Percentiles rank a stretch among this genome's conserved stretches.
Conservation (phyloP, 2,329 filamentous ascomycete species). For the Whalleya microplaca region DNA sequence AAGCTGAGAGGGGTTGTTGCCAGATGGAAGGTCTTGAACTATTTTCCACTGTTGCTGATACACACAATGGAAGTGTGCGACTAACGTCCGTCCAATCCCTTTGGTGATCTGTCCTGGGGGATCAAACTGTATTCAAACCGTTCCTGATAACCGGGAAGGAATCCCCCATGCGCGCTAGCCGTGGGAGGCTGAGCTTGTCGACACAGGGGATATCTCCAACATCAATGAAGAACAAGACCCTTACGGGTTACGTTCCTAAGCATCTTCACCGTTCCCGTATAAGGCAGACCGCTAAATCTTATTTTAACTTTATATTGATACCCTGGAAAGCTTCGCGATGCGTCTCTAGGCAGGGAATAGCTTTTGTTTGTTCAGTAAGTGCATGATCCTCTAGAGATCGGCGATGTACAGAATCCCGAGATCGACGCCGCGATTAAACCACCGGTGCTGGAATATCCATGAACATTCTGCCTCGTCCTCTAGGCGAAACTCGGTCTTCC, state of each 20-base stretch:
- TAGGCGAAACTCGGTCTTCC: neutral
- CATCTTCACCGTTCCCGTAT: too few species aligned
- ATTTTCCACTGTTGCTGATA: neutral
- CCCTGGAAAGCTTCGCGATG: constrained; percentile 1
- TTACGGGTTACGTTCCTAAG: too few species aligned
- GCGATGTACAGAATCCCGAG: constrained; percentile 2
- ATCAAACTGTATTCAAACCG: neutral
- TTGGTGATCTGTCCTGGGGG: neutral
- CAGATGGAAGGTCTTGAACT: neutral
- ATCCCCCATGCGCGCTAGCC: neutral
- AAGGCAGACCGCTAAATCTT: too few species aligned
- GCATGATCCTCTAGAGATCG: neutral
- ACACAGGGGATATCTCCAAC: neutral
- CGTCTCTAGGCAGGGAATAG: constrained; percentile 1
- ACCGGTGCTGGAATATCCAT: neutral
- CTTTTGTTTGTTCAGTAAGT: constrained; percentile 7
- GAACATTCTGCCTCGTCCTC: neutral
- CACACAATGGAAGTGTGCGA: neutral
- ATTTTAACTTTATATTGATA: neutral
- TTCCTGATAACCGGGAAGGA: constrained; percentile 2
- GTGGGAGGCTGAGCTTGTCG: neutral
- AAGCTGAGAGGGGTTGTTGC: neutral
- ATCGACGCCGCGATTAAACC: constrained; percentile 2
- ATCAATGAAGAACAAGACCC: too few species aligned
- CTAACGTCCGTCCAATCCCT: neutral